These are phyloP conservation scores for Amaranthus palmeri DNA, from an alignment of 148 eudicot species.

Conservation along the genomic window DNA sequence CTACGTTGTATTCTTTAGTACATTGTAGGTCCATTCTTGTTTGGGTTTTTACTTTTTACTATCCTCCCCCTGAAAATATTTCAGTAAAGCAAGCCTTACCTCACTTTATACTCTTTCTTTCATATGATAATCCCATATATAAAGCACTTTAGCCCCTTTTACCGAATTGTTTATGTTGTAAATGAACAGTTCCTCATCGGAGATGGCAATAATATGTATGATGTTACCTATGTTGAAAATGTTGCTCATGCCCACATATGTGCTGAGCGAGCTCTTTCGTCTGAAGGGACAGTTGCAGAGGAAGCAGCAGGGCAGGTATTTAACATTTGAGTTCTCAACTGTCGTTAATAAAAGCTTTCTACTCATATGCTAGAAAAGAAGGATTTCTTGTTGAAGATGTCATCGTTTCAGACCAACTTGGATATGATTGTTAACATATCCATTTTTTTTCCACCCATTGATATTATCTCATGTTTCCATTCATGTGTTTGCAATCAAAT, in stretches of 20 bases:
- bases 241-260: constrained; percentile 99
- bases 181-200: constrained; percentile 73
- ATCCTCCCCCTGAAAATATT: no score
- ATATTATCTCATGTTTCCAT: not conserved
- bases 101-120: no score
- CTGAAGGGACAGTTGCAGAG: constrained; percentile 61
- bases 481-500: not conserved
- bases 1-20: no score
- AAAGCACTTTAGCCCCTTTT: no score
- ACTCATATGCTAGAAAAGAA: not conserved
- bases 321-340: not conserved
- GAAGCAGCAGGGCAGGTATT: constrained; percentile 93
- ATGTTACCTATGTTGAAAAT: constrained; percentile 93
- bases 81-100: no score
- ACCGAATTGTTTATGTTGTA: not conserved
- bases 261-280: constrained; percentile 97
- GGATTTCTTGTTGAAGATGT: not conserved
- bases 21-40: no score
- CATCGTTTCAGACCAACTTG: not conserved
- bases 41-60: no score
- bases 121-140: no score
- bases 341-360: not conserved
- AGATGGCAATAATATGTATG: constrained; percentile 89
- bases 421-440: not conserved
- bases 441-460: no score